phyloP scores from a whole-genome alignment of 2,329 filamentous ascomycete species.

The Exophiala calicioides region DNA sequence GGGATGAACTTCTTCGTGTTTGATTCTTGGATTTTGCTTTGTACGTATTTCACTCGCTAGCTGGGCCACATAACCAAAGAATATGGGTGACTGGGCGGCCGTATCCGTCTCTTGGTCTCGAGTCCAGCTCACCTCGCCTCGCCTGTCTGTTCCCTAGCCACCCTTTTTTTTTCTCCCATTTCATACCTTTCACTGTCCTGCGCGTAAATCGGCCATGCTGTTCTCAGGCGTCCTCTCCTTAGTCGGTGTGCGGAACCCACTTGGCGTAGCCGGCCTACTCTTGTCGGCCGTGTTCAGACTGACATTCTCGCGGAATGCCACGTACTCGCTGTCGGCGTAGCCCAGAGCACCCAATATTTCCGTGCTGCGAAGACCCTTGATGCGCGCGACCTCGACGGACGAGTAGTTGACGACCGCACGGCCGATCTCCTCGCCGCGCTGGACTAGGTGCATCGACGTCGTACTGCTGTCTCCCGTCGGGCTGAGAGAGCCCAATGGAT shows the following conservation, averaged over 20 bases:
- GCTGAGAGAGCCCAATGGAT: conserved; percentile 38
- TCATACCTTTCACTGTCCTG: neutral
- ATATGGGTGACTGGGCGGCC: no score
- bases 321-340: conserved; percentile 93
- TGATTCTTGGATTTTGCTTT: conserved; percentile 1
- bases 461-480: conserved; percentile 25
- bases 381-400: conserved; percentile 76
- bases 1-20: no score
- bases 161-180: neutral
- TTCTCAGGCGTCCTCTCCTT: conserved; percentile 24
- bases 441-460: conserved; percentile 20
- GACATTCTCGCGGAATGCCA: conserved; percentile 84
- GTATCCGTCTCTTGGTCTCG: no score
- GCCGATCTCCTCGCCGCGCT: conserved; percentile 70
- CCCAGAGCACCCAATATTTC: conserved; percentile 80
- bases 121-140: no score
- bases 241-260: conserved; percentile 18
- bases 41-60: neutral
- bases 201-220: conserved; percentile 24
- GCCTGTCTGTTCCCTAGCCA: no score
- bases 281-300: conserved; percentile 54
- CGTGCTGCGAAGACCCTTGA: conserved; percentile 79
- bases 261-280: conserved; percentile 29
- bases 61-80: neutral
- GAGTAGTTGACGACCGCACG: conserved; percentile 91